These are phyloP conservation scores for Mesembryanthemum crystallinum DNA, from an alignment of 148 eudicot genomes.

Conservation along the genomic window DNA sequence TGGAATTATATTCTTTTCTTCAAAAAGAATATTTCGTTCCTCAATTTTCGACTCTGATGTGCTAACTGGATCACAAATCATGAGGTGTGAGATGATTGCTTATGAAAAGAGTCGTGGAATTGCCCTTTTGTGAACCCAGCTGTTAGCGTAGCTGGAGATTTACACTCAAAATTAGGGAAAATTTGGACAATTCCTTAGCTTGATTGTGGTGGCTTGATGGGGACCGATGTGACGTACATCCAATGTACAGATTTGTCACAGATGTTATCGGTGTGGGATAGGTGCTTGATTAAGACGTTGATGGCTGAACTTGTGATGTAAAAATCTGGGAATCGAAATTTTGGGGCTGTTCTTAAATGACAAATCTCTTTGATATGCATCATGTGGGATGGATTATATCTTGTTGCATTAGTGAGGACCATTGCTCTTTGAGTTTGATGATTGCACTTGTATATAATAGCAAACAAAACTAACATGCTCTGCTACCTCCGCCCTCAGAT, in stretches of 20 bases:
- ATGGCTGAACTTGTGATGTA: background rate
- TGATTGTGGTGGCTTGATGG: background rate
- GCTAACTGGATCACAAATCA: background rate
- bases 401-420: background rate
- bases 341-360: slow-evolving; percentile 3
- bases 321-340: slow-evolving; percentile 2
- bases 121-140: background rate
- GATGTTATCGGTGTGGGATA: background rate
- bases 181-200: background rate
- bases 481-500: background rate
- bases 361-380: background rate
- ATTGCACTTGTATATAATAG: background rate
- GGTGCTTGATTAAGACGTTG: slow-evolving; percentile 13
- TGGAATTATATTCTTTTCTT: too few relatives aligned
- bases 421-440: background rate
- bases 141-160: background rate
- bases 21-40: background rate
- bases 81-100: slow-evolving; percentile 8
- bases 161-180: background rate
- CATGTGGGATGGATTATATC: background rate
- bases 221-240: background rate
- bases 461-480: background rate
- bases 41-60: background rate
- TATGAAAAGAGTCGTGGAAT: slow-evolving; percentile 6
- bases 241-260: too few relatives aligned